These are phyloP conservation scores for Sindora glabra DNA, from an alignment of 306 rosid genomes.

Conservation along the genomic window DNA sequence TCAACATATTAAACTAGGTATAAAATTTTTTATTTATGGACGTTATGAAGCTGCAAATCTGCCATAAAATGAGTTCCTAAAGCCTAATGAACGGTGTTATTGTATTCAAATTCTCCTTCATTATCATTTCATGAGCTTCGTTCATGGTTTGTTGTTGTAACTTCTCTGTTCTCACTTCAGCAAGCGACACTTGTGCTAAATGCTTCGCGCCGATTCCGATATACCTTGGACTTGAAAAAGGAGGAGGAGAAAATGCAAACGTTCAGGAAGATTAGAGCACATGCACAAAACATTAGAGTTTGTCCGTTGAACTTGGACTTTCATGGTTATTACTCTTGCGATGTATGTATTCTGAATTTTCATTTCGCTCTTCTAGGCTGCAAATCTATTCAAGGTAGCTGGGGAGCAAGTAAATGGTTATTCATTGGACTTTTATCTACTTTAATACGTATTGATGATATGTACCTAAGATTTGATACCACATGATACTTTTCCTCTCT, in stretches of 20 bases:
- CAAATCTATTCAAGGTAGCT: constrained; percentile 59
- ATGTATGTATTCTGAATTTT: constrained; percentile 13
- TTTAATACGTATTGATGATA: no score
- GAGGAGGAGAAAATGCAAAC: constrained; percentile 70
- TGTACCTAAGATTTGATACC: no score
- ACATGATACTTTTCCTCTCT: no score
- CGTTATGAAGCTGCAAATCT: no score
- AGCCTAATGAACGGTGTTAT: no score
- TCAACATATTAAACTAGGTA: no score
- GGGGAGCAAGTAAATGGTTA: constrained; percentile 43
- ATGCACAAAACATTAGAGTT: constrained; percentile 83
- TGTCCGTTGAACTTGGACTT: constrained; percentile 12
- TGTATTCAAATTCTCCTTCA: no score
- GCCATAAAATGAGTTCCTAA: no score
- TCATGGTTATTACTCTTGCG: constrained; percentile 1
- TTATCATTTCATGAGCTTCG: no score
- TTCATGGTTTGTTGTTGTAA: constrained; percentile 4
- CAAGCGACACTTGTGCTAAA: constrained; percentile 98
- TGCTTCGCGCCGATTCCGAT: constrained; percentile 99
- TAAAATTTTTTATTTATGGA: no score
- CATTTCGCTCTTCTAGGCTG: constrained; percentile 53
- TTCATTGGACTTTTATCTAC: constrained; percentile 4
- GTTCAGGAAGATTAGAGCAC: constrained; percentile 69
- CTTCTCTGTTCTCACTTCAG: constrained; percentile 18
- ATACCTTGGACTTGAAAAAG: constrained; percentile 93